Base-by-base conservation (phyloP, 257 asterid genomes). In the Vinca minor region DNA sequence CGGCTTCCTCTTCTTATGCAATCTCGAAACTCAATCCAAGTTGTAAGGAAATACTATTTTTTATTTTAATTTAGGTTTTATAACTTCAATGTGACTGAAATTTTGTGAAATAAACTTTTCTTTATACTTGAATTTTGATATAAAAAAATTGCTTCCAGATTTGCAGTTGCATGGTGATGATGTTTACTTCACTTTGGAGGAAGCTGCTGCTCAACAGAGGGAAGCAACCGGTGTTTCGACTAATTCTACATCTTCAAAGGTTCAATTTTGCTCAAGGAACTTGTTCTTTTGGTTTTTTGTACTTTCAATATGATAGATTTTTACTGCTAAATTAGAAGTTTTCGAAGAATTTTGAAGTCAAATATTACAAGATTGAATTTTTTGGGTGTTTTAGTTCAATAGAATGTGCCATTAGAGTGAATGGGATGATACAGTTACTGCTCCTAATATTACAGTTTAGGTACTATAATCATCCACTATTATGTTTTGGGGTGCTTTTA, bases 121-220 rank as follows among this genome's bases (percentile, higher is more conserved):
- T 0, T 29, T 23, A 23, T 8, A 7, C 6, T 41, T 68, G 34
- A 47, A 31, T 47, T 26, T 58, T 11, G 29, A 11, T 14, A 49
- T 20, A 21, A 25, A 74, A n/a, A n/a, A n/a, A n/a, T n/a, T n/a
- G 41, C 35, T 25, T 65, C 49, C 77, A 92, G 98, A 89, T 84
- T 82, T 89, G 88, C 96, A 81, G 80, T 81, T 92, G 77, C 96
- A 87, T 62, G 96, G 95, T 2, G 98, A 92, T 76, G 98, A 92
- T 69, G 85, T 92, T 64, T 92, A 89, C 73, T 92, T 84, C 74
- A 89, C 96, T 32, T 78, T 89, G 76, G 96, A 92, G 68, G 79
- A 79, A 69, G 73, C 84, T 53, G n/a, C n/a, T n/a, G 69, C 73
- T 4, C 92, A 82, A 76, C 69, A 55, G 46, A 54, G 69, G 42